Percentiles rank a stretch among this genome's conserved stretches.
Conservation (phyloP, 768 basidiomycete species). For the Boletus patriciae region DNA sequence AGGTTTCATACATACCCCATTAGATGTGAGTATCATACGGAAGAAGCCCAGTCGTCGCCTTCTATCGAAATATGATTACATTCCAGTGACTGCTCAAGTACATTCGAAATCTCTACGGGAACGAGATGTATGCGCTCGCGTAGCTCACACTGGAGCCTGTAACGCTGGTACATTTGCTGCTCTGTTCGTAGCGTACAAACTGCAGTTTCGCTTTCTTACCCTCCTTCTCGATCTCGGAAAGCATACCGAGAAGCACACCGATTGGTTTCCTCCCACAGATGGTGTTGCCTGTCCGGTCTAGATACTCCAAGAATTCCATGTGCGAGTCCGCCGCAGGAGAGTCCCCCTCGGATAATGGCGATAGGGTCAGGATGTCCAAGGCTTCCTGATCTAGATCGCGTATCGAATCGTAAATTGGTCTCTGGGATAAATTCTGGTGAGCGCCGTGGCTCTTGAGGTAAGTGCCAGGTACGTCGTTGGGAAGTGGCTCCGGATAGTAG, state of each 20-base stretch:
- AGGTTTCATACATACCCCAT: background rate
- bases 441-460: slow-evolving; percentile 47
- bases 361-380: slow-evolving; percentile 67
- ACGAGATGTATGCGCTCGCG: slow-evolving; percentile 81
- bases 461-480: slow-evolving; percentile 45
- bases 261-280: slow-evolving; percentile 98
- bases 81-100: background rate
- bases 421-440: slow-evolving; percentile 40
- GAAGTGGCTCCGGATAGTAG: slow-evolving; percentile 71
- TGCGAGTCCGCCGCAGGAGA: slow-evolving; percentile 57
- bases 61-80: background rate
- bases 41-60: background rate
- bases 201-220: slow-evolving; percentile 44
- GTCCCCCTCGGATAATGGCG: slow-evolving; percentile 42
- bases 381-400: slow-evolving; percentile 82
- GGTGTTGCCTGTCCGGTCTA: slow-evolving; percentile 81
- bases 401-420: slow-evolving; percentile 85
- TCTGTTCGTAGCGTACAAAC: slow-evolving; percentile 95
- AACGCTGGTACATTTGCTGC: slow-evolving; percentile 65
- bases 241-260: slow-evolving; percentile 81
- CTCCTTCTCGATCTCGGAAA: slow-evolving; percentile 55
- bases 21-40: background rate
- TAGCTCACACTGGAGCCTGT: slow-evolving; percentile 94
- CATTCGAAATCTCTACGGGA: slow-evolving; percentile 33
- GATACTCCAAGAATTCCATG: slow-evolving; percentile 61